Evolutionary conservation across 2,329 filamentous ascomycete genomes (phyloP).

Genomic region (Phialemoniopsis sp.): DNA sequence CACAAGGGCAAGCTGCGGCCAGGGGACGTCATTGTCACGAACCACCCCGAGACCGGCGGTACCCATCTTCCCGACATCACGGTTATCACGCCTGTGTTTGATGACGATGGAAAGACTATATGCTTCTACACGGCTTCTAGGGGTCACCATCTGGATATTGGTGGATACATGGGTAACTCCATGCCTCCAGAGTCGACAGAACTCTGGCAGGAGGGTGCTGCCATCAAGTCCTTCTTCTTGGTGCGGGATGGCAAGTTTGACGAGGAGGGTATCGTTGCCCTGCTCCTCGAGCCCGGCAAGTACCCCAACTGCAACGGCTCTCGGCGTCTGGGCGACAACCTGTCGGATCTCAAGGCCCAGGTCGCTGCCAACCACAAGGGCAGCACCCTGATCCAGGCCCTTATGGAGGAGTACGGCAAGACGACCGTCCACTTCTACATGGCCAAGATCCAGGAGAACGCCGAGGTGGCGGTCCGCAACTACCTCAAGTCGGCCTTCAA

Average conservation of each 20-base stretch:
- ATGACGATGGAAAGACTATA: slow-evolving; percentile 41
- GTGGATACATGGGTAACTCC: slow-evolving; percentile 63
- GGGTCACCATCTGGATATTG: slow-evolving; percentile 70
- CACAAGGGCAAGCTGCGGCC: slow-evolving; percentile 62
- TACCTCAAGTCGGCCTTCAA: slow-evolving; percentile 62
- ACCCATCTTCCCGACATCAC: slow-evolving; percentile 73
- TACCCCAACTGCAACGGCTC: slow-evolving; percentile 68
- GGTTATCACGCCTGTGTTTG: slow-evolving; percentile 66
- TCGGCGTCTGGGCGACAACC: slow-evolving; percentile 67
- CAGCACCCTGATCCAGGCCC: slow-evolving; percentile 64
- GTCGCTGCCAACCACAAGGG: slow-evolving; percentile 73
- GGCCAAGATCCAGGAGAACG: slow-evolving; percentile 72
- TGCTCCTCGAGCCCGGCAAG: slow-evolving; percentile 62
- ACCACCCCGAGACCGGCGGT: slow-evolving; percentile 70
- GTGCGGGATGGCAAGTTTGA: slow-evolving; percentile 67
- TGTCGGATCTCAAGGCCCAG: slow-evolving; percentile 73
- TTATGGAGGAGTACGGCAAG: slow-evolving; percentile 72
- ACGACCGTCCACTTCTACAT: slow-evolving; percentile 74
- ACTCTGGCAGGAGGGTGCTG: slow-evolving; percentile 54
- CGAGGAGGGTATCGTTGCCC: slow-evolving; percentile 63
- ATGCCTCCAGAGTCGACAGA: slow-evolving; percentile 69
- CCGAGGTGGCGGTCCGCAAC: slow-evolving; percentile 66
- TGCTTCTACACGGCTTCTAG: slow-evolving; percentile 69
- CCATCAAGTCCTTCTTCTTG: slow-evolving; percentile 56
- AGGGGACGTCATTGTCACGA: slow-evolving; percentile 71